phyloP scores from a whole-genome alignment of 1,284 basidiomycete species.

The Microbotryomycetes sp. region DNA sequence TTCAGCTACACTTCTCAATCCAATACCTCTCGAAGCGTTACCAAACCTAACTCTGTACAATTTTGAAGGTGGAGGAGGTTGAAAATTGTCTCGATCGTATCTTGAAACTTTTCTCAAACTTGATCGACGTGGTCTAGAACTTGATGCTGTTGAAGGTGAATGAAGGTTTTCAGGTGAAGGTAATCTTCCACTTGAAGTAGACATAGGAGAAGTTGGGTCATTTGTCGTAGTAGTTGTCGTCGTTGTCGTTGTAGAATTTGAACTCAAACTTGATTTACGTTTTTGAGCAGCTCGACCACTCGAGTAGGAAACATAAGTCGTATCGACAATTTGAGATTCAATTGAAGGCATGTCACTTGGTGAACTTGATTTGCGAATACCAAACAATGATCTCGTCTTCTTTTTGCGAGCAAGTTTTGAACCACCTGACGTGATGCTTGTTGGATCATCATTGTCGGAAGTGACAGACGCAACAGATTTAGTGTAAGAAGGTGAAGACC shows the following conservation, averaged over 20 bases:
- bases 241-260: neutral
- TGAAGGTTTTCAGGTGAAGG: too few species aligned
- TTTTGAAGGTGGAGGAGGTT: neutral
- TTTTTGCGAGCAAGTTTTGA: neutral
- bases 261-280: neutral
- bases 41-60: conserved; percentile 23
- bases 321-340: conserved; percentile 11
- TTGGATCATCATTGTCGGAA: neutral
- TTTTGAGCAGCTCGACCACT: neutral
- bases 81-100: neutral
- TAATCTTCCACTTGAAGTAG: neutral
- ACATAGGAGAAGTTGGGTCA: neutral
- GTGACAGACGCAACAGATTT: neutral
- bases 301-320: conserved; percentile 14
- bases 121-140: neutral
- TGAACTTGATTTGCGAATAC: neutral
- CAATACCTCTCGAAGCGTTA: conserved; percentile 20
- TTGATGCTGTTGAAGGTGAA: neutral
- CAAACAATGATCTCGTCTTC: neutral
- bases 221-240: neutral
- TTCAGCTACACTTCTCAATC: conserved; percentile 19
- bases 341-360: conserved; percentile 2
- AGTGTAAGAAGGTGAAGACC: neutral
- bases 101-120: neutral
- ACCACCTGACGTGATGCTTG: neutral